Conservation (phyloP, 2,329 filamentous ascomycete species). For the Coniochaeta sp. region DNA sequence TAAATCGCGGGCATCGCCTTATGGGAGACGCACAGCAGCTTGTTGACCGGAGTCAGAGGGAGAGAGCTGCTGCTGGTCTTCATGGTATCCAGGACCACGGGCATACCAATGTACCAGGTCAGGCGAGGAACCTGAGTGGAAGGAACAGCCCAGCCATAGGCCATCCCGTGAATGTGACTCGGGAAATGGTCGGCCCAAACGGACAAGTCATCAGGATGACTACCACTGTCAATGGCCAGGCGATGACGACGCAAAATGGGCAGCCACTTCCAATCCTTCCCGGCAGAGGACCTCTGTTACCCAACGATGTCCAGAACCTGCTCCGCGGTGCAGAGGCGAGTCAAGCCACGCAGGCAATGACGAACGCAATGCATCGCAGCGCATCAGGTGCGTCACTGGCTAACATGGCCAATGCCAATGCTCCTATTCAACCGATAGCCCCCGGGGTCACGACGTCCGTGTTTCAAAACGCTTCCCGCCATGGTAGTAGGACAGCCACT, state of each 20-base stretch:
- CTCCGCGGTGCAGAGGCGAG: conserved; percentile 36
- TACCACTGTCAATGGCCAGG: background rate
- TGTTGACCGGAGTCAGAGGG: conserved; percentile 28
- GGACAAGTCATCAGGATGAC: conserved; percentile 45
- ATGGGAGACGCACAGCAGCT: background rate
- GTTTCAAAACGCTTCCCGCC: conserved; percentile 25
- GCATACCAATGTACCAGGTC: conserved; percentile 11
- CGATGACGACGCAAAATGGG: background rate
- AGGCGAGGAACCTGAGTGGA: conserved; percentile 16
- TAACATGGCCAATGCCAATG: conserved; percentile 22
- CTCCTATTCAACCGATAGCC: conserved; percentile 24
- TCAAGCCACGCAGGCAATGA: conserved; percentile 33
- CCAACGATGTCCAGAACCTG: conserved; percentile 36
- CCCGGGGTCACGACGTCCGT: conserved; percentile 35
- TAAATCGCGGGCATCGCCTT: background rate
- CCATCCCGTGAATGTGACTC: conserved; percentile 31
- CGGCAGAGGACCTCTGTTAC: conserved; percentile 25
- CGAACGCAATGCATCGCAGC: conserved; percentile 43
- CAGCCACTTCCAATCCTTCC: conserved; percentile 13
- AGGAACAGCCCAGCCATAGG: conserved; percentile 17
- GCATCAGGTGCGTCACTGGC: conserved; percentile 36
- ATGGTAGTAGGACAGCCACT: conserved; percentile 38
- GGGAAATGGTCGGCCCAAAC: conserved; percentile 41
- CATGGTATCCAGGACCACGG: conserved; percentile 29
- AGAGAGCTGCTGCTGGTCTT: conserved; percentile 29